Evolutionary conservation across 2,329 filamentous ascomycete species (phyloP).

Genomic region (Stachybotrys chlorohalonatus): DNA sequence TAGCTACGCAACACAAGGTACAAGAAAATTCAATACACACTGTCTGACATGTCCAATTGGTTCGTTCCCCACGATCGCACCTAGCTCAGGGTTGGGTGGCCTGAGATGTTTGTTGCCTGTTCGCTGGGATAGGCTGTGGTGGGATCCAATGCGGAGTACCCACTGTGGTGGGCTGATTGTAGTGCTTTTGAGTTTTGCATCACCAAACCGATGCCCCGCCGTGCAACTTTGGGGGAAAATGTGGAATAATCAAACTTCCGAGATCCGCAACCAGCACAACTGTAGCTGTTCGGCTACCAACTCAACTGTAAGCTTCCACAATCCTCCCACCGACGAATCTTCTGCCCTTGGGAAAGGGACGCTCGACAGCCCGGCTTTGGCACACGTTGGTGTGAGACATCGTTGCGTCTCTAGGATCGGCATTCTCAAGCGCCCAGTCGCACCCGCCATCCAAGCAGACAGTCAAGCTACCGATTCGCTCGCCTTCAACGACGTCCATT

Average conservation of each 20-base stretch:
- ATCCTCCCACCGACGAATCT: neutral
- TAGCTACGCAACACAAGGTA: too few relatives aligned
- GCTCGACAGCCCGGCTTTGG: neutral
- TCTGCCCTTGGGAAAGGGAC: neutral
- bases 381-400: neutral
- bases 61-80: too few relatives aligned
- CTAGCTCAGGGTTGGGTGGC: too few relatives aligned
- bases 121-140: too few relatives aligned
- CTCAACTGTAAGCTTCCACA: neutral
- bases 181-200: neutral
- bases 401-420: neutral
- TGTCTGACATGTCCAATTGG: too few relatives aligned
- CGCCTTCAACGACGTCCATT: neutral
- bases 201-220: neutral
- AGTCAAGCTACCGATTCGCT: neutral
- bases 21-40: too few relatives aligned
- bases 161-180: too few relatives aligned
- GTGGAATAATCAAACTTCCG: neutral
- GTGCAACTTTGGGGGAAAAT: neutral
- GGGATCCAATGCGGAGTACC: too few relatives aligned
- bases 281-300: neutral
- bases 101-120: too few relatives aligned
- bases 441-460: too few relatives aligned
- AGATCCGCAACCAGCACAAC: neutral
- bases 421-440: too few relatives aligned